These are phyloP conservation scores for Claviceps humidiphila DNA, from an alignment of 2,329 filamentous ascomycete species.

Conservation along the genomic window DNA sequence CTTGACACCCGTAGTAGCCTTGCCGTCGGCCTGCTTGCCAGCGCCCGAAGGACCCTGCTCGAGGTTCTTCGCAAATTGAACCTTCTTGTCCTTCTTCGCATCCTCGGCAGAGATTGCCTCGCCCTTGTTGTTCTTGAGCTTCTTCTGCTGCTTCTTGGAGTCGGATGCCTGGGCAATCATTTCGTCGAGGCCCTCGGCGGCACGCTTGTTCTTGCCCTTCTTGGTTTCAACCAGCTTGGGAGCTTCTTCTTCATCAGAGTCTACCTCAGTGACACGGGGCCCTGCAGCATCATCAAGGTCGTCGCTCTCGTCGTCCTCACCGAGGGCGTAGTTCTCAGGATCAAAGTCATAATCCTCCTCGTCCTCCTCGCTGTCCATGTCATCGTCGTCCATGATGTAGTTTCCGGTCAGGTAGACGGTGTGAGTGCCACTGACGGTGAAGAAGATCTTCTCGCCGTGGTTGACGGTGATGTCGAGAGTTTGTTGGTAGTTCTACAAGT, in stretches of 20 bases:
- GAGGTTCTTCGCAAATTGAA: slow-evolving; percentile 97
- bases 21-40: slow-evolving; percentile 26
- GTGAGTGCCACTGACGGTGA: slow-evolving; percentile 82
- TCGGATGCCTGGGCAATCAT: slow-evolving; percentile 69
- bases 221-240: slow-evolving; percentile 46
- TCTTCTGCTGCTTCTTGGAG: slow-evolving; percentile 91
- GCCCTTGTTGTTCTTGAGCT: slow-evolving; percentile 96
- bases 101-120: slow-evolving; percentile 57
- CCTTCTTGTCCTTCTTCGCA: slow-evolving; percentile 69
- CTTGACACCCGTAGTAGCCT: slow-evolving; percentile 54
- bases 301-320: slow-evolving; percentile 60
- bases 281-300: slow-evolving; percentile 67
- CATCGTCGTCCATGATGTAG: slow-evolving; percentile 67
- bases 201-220: slow-evolving; percentile 88
- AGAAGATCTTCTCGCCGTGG: slow-evolving; percentile 83
- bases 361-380: slow-evolving; percentile 41
- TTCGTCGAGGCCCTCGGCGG: slow-evolving; percentile 68
- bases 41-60: slow-evolving; percentile 87
- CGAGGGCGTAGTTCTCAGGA: slow-evolving; percentile 59
- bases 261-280: slow-evolving; percentile 73
- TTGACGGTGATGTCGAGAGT: slow-evolving; percentile 83
- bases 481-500: slow-evolving; percentile 79
- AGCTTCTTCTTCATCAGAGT: slow-evolving; percentile 63
- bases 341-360: slow-evolving; percentile 71
- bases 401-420: slow-evolving; percentile 89